Evolutionary conservation across 2,329 filamentous ascomycete species (phyloP).

Genomic region (Sphaerulina vaccinii): DNA sequence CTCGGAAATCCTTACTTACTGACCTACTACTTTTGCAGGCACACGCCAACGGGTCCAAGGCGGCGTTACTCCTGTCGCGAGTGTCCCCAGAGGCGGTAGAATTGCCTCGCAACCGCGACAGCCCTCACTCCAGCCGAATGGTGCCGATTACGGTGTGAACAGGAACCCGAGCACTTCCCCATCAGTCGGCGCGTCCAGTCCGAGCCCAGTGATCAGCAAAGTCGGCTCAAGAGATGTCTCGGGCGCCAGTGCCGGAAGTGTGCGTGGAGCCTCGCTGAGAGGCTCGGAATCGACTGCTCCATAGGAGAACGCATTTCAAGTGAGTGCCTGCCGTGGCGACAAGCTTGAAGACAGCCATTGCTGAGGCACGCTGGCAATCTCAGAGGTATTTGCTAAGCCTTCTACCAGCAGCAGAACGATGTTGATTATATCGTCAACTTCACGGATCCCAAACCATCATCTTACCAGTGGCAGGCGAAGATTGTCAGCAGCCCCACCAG

Average conservation of each 20-base stretch:
- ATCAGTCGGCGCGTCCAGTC: not conserved
- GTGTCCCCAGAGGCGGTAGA: slow-evolving; percentile 35
- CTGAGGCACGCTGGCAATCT: too few species aligned
- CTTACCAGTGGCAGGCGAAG: too few species aligned
- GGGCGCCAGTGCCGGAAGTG: slow-evolving; percentile 2
- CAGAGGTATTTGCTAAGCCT: too few species aligned
- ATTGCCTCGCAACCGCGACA: slow-evolving; percentile 21
- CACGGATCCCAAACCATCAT: too few species aligned
- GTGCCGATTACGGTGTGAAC: slow-evolving; percentile 13
- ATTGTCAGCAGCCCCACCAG: not conserved
- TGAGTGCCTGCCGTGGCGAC: not conserved
- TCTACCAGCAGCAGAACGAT: too few species aligned
- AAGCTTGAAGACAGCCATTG: too few species aligned
- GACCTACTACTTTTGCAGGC: too few species aligned
- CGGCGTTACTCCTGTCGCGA: slow-evolving; percentile 38
- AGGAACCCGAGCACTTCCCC: slow-evolving; percentile 19
- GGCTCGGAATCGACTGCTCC: slow-evolving; percentile 2
- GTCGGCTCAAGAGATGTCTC: not conserved
- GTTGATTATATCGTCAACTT: too few species aligned
- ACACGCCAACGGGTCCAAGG: slow-evolving; percentile 32
- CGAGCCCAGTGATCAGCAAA: not conserved
- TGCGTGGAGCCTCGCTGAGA: not conserved
- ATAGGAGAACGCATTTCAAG: slow-evolving; percentile 4
- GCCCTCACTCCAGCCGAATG: slow-evolving; percentile 10
- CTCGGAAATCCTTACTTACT: too few species aligned